phyloP scores from a whole-genome alignment of 2,329 filamentous ascomycete genomes.

The Monosporascus ibericus region DNA sequence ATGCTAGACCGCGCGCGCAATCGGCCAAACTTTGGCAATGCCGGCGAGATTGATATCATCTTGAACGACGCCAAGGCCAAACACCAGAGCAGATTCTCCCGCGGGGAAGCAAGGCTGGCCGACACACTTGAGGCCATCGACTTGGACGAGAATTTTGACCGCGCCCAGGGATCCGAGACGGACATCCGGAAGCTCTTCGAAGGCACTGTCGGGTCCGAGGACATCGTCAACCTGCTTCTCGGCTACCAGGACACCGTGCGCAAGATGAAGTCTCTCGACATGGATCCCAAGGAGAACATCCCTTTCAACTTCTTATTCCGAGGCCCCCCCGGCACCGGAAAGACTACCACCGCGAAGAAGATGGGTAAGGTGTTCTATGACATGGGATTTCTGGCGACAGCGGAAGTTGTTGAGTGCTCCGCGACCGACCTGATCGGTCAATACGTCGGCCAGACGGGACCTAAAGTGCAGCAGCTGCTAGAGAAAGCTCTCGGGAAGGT shows the following conservation, averaged over 20 bases:
- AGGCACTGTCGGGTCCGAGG: constrained; percentile 52
- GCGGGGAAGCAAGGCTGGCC: constrained; percentile 21
- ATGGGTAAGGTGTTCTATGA: constrained; percentile 71
- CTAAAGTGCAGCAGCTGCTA: constrained; percentile 51
- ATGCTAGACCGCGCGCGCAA: constrained; percentile 45
- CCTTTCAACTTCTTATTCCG: constrained; percentile 66
- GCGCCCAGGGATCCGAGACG: constrained; percentile 38
- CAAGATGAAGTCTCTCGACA: constrained; percentile 41
- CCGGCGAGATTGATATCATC: constrained; percentile 54
- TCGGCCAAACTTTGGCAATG: constrained; percentile 55
- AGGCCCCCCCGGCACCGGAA: constrained; percentile 62
- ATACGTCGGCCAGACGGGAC: constrained; percentile 64
- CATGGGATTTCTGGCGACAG: constrained; percentile 57
- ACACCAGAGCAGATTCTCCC: constrained; percentile 28
- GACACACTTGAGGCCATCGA: constrained; percentile 31
- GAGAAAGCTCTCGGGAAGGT: constrained; percentile 56
- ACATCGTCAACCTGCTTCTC: constrained; percentile 45
- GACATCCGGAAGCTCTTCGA: constrained; percentile 51
- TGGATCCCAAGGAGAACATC: constrained; percentile 52
- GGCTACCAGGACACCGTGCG: constrained; percentile 47
- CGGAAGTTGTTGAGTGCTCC: constrained; percentile 58
- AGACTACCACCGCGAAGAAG: constrained; percentile 64
- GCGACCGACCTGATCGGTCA: constrained; percentile 61
- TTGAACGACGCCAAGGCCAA: constrained; percentile 42
- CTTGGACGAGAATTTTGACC: constrained; percentile 55